phyloP scores from a whole-genome alignment of 805 yeast species.

The Teunomyces gatunensis region DNA sequence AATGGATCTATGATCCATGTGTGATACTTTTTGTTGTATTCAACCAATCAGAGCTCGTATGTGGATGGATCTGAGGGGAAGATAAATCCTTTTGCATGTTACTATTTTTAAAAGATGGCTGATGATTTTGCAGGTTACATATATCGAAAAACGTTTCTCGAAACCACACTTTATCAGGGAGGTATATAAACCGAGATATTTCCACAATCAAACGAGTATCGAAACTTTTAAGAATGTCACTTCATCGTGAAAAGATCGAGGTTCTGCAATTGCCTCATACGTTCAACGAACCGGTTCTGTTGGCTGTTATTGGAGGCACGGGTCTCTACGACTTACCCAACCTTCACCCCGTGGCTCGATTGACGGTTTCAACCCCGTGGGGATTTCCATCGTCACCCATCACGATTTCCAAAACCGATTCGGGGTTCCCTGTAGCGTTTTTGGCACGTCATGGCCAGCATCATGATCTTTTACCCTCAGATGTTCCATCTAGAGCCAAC shows the following conservation, averaged over 20 bases:
- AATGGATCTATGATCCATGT: too few species aligned
- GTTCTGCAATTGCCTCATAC: constrained; percentile 43
- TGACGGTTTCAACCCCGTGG: constrained; percentile 92
- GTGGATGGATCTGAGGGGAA: background rate
- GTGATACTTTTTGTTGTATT: too few species aligned
- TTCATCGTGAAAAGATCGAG: constrained; percentile 32
- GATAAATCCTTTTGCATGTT: background rate
- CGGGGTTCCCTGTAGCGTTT: constrained; percentile 87
- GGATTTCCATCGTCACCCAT: constrained; percentile 94
- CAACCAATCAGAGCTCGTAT: too few species aligned
- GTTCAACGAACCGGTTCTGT: constrained; percentile 63
- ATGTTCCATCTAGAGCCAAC: constrained; percentile 91
- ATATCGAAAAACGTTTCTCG: background rate
- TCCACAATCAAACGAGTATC: background rate
- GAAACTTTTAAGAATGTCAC: constrained; percentile 25
- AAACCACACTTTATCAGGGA: background rate
- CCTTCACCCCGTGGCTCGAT: constrained; percentile 78
- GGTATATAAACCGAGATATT: background rate
- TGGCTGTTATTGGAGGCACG: constrained; percentile 96
- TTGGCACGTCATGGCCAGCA: constrained; percentile 91
- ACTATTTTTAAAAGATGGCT: background rate
- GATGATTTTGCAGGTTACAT: background rate
- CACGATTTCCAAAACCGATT: constrained; percentile 75
- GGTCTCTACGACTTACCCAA: constrained; percentile 89
- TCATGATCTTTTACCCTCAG: constrained; percentile 87